phyloP scores from a whole-genome alignment of 768 basidiomycete species.

The Phylloporus arenicola region DNA sequence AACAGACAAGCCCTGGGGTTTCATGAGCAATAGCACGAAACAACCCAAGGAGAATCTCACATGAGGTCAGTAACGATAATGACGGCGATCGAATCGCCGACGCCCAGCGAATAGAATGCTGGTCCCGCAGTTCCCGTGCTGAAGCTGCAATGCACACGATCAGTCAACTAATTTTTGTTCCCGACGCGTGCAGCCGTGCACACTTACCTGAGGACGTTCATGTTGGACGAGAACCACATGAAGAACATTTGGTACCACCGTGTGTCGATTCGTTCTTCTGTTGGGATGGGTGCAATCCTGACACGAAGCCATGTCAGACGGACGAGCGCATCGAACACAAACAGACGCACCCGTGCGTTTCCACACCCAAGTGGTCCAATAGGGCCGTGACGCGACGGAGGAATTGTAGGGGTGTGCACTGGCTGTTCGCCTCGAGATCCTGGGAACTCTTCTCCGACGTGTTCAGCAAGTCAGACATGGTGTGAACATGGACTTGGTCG shows the following conservation, averaged over 20 bases:
- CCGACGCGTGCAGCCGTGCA: neutral
- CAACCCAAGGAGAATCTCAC: conserved; percentile 23
- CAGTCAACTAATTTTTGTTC: neutral
- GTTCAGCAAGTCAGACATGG: neutral
- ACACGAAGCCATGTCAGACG: neutral
- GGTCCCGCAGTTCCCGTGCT: conserved; percentile 49
- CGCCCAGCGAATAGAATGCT: conserved; percentile 42
- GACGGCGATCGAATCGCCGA: conserved; percentile 37
- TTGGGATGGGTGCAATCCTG: conserved; percentile 38
- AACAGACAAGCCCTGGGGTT: conserved; percentile 28
- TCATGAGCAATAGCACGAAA: conserved; percentile 2
- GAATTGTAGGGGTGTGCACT: conserved; percentile 6
- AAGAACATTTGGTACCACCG: conserved; percentile 45
- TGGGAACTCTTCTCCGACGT: conserved; percentile 2
- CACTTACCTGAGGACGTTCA: conserved; percentile 40
- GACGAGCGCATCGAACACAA: neutral
- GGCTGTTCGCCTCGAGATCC: neutral
- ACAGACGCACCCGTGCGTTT: conserved; percentile 36
- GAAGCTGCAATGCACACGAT: conserved; percentile 30
- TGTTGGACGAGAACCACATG: conserved; percentile 46
- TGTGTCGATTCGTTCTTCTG: conserved; percentile 34
- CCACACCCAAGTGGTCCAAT: conserved; percentile 34
- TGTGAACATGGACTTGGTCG: neutral
- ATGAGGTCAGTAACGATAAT: conserved; percentile 42
- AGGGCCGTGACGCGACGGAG: conserved; percentile 23